phyloP scores from a whole-genome alignment of 1,284 basidiomycete genomes.

The Retiboletus fuscus region DNA sequence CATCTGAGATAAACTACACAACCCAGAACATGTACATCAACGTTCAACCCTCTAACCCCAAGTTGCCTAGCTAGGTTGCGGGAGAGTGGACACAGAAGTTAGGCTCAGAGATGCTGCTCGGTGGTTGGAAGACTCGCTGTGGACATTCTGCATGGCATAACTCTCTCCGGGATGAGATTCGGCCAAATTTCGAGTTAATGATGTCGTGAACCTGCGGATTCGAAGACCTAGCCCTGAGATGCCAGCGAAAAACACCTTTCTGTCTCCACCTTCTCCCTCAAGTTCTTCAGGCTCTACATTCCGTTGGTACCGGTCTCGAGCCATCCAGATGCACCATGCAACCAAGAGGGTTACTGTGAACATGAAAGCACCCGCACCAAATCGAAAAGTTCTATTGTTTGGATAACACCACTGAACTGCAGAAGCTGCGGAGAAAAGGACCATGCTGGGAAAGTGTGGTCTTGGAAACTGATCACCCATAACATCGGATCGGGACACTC shows the following conservation, averaged over 20 bases:
- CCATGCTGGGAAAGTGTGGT: constrained; percentile 39
- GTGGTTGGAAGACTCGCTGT: background rate
- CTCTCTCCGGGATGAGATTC: constrained; percentile 9
- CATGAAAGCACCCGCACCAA: constrained; percentile 29
- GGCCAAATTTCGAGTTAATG: background rate
- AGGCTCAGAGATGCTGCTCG: background rate
- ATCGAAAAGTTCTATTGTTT: background rate
- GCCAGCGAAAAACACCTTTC: background rate
- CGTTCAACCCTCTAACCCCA: too few relatives aligned
- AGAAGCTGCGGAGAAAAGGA: constrained; percentile 47
- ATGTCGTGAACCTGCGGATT: background rate
- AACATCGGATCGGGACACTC: constrained; percentile 28
- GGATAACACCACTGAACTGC: constrained; percentile 41
- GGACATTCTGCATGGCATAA: constrained; percentile 19
- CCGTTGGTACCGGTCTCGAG: constrained; percentile 31
- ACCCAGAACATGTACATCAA: background rate
- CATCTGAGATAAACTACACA: constrained; percentile 16
- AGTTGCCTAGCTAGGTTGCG: background rate
- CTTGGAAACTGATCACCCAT: background rate
- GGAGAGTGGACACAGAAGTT: background rate
- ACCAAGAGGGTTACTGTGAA: constrained; percentile 26
- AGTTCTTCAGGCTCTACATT: constrained; percentile 1
- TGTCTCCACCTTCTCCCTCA: background rate
- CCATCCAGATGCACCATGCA: constrained; percentile 43
- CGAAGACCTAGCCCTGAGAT: background rate